These are phyloP conservation scores for Rubia balearica DNA, from an alignment of 305 asterid genomes.

Conservation along the genomic window DNA sequence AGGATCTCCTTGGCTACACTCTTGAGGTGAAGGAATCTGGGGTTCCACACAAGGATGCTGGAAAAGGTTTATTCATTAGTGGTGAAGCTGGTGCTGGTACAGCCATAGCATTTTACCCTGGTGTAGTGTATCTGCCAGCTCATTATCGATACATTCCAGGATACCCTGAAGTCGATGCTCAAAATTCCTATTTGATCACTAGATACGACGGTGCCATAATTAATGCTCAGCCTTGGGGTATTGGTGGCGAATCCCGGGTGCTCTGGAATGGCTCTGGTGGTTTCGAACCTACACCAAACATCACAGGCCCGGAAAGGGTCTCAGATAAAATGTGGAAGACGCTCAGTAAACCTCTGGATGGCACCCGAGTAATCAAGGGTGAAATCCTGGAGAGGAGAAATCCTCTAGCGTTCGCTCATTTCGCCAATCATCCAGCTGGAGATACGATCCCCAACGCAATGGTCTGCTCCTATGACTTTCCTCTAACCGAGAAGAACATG, in stretches of 20 bases:
- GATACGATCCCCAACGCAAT: constrained; percentile 61
- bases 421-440: constrained; percentile 76
- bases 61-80: constrained; percentile 64
- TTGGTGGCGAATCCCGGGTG: constrained; percentile 68
- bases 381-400: constrained; percentile 69
- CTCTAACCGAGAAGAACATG: constrained; percentile 53
- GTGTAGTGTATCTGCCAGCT: constrained; percentile 75
- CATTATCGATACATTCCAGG: constrained; percentile 75
- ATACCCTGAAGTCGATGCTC: constrained; percentile 73
- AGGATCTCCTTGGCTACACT: constrained; percentile 67
- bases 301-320: constrained; percentile 30
- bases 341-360: constrained; percentile 73
- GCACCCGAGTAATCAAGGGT: constrained; percentile 30
- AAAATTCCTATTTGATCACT: constrained; percentile 73
- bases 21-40: constrained; percentile 70
- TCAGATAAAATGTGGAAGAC: constrained; percentile 73
- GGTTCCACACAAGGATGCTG: constrained; percentile 77
- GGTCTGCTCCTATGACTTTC: constrained; percentile 83
- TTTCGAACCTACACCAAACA: constrained; percentile 20
- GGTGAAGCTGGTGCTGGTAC: constrained; percentile 82
- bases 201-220: constrained; percentile 82
- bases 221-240: constrained; percentile 90
- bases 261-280: constrained; percentile 45
- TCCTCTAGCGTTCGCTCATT: constrained; percentile 84
- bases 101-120: constrained; percentile 82